A percentile compares a stretch with the other conserved stretches of the same genome.
These are phyloP conservation scores for Globisporangium cederbergense DNA, from an alignment of 352 stramenopile species.

Conservation along the genomic window DNA sequence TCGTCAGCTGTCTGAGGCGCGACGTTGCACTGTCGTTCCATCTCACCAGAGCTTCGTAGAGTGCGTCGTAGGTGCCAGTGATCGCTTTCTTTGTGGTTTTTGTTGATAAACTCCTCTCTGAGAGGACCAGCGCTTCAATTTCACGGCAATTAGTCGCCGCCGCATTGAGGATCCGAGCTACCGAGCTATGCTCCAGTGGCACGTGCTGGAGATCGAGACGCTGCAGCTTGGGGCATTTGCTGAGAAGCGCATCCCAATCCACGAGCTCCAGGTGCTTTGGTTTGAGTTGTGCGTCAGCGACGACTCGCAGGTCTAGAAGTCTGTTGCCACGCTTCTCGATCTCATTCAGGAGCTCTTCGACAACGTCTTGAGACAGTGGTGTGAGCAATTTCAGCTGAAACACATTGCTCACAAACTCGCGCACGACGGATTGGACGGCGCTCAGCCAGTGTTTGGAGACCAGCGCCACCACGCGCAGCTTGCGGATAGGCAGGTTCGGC, in stretches of 20 bases:
- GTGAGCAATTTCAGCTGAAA: constrained; percentile 5
- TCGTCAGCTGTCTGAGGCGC: constrained; percentile 21
- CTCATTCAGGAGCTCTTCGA: constrained; percentile 5
- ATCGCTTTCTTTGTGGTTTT: constrained; percentile 7
- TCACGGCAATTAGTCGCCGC: constrained; percentile 12
- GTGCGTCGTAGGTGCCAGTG: not conserved
- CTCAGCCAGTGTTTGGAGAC: constrained; percentile 5
- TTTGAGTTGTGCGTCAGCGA: not conserved
- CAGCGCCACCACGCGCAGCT: not conserved
- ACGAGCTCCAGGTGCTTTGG: constrained; percentile 4
- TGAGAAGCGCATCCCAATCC: constrained; percentile 19
- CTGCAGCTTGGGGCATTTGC: constrained; percentile 10
- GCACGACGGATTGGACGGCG: constrained; percentile 1
- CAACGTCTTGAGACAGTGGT: not conserved
- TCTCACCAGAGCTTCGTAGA: constrained; percentile 19
- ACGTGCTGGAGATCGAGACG: constrained; percentile 23
- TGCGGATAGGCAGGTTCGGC: constrained; percentile 15
- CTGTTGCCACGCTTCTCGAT: constrained; percentile 9
- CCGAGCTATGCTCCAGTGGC: constrained; percentile 16
- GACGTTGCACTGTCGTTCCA: constrained; percentile 10
- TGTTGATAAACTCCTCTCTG: constrained; percentile 8
- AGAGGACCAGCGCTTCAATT: constrained; percentile 20
- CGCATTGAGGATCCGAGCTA: constrained; percentile 9
- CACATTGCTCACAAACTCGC: not conserved
- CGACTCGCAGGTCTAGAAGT: constrained; percentile 8